Conservation (phyloP, 139 green algal species). For the Desmodesmus armatus region DNA sequence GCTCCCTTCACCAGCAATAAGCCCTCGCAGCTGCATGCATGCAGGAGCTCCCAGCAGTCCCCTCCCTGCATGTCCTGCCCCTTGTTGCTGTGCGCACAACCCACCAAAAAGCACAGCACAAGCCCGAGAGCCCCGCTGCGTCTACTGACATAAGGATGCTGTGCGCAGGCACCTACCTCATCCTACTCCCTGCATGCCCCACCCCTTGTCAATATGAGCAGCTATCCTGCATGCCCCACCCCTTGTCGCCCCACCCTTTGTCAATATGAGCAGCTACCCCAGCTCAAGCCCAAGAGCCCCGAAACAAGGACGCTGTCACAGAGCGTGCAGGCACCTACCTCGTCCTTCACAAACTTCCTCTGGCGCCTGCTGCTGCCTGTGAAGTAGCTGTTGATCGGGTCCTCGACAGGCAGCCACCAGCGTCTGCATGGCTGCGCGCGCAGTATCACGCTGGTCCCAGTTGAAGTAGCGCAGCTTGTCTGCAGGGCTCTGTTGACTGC, state of each 20-base stretch:
- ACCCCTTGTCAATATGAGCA: neutral
- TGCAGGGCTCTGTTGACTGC: slow-evolving; percentile 10
- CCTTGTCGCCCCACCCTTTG: neutral
- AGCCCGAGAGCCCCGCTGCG: too few relatives aligned
- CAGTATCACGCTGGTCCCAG: slow-evolving; percentile 15
- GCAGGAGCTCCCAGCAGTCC: too few relatives aligned
- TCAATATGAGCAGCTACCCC: neutral
- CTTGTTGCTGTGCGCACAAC: too few relatives aligned
- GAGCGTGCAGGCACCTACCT: neutral
- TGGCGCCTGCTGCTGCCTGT: slow-evolving; percentile 13
- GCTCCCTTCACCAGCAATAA: too few relatives aligned
- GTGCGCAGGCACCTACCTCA: neutral
- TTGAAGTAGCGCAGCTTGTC: too few relatives aligned
- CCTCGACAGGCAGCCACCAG: slow-evolving; percentile 40
- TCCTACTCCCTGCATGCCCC: neutral
- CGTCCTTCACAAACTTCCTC: slow-evolving; percentile 30
- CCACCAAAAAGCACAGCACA: too few relatives aligned
- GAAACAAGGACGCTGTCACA: too few relatives aligned
- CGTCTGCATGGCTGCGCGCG: slow-evolving; percentile 14
- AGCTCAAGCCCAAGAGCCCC: too few relatives aligned
- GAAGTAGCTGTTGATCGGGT: slow-evolving; percentile 49
- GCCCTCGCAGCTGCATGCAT: too few relatives aligned
- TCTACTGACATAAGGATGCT: neutral
- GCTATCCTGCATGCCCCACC: neutral
- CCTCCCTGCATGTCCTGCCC: too few relatives aligned